phyloP scores from a whole-genome alignment of 2,329 filamentous ascomycete genomes.

The Metarhizium sp. region DNA sequence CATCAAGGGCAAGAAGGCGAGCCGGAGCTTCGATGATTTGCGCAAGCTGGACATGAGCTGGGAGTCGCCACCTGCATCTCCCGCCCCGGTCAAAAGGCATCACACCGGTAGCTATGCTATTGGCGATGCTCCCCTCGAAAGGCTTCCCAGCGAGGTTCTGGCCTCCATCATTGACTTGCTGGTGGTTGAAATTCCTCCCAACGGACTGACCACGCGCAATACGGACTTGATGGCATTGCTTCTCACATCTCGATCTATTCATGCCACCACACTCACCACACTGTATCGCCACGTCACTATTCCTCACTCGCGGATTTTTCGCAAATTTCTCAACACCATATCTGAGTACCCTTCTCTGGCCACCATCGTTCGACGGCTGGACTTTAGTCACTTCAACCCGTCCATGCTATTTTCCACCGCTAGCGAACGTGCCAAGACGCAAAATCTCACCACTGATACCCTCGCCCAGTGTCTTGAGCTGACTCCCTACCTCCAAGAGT shows the following conservation, averaged over 20 bases:
- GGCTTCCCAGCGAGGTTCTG: constrained; percentile 59
- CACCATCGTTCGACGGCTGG: constrained; percentile 66
- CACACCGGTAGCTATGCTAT: constrained; percentile 20
- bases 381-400: constrained; percentile 82
- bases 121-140: constrained; percentile 54
- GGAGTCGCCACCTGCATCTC: constrained; percentile 30
- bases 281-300: constrained; percentile 75
- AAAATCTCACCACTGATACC: constrained; percentile 66
- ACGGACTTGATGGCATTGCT: constrained; percentile 69
- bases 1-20: constrained; percentile 48
- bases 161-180: constrained; percentile 66
- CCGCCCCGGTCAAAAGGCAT: constrained; percentile 23
- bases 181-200: constrained; percentile 61
- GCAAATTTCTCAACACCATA: constrained; percentile 67
- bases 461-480: constrained; percentile 62
- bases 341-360: constrained; percentile 58
- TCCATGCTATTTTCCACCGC: constrained; percentile 66
- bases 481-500: constrained; percentile 66
- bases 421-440: constrained; percentile 64
- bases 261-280: constrained; percentile 62
- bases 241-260: constrained; percentile 64
- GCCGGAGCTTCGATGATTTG: constrained; percentile 52
- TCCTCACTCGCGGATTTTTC: constrained; percentile 74
- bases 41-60: constrained; percentile 46
- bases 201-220: constrained; percentile 67